Base-by-base conservation (phyloP, 73 alveolate genomes). In the Uronychia setigera region DNA sequence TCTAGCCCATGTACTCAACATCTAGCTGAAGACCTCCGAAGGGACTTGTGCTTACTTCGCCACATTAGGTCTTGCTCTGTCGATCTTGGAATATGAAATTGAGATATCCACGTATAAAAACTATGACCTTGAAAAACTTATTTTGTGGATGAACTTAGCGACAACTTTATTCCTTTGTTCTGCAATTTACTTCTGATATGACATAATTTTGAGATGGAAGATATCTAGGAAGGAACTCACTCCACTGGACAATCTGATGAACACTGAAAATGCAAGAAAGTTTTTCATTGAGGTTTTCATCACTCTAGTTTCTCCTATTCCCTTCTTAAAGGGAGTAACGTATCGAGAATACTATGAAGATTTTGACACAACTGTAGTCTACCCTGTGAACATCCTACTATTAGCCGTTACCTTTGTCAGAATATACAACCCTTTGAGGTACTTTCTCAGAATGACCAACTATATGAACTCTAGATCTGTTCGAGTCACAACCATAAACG, bases 401-500 rank as follows among this genome's bases (percentile, higher is more conserved):
- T 83, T 93, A 34, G 59, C 82, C 19, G 57, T 84, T 31, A 28
- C 87, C 75, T 86, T 92, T 33, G 27, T 86, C 13, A 84, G 98
- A 35, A 80, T 94, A 26, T 85, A 92, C 58, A 46, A 91, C 59
- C 75, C 82, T 13, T 75, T 91, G 29, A 81, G 98, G 59, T 92
- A 90, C 33, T 60, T 89, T 0, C 81, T 94, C 78, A 76, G 87
- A 31, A 90, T 80, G 78, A 74, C 94, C 19, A 76, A 80, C 46
- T 94, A 88, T 88, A 90, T 92, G 91, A 83, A 84, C 58, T 87
- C 94, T 33, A 58, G 98, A 74, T 84, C 98, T 0, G 87, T 87
- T 25, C 83, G 98, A 83, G 97, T 94, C 11, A 91, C 96, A 78
- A 78, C 84, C 57, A 88, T 92, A 92, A 84, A 94, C 80, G 98